A percentile compares a stretch with the other conserved stretches of the same genome.
These are phyloP conservation scores for Picea abies DNA, from an alignment of 83 land plant species.

Conservation along the genomic window DNA sequence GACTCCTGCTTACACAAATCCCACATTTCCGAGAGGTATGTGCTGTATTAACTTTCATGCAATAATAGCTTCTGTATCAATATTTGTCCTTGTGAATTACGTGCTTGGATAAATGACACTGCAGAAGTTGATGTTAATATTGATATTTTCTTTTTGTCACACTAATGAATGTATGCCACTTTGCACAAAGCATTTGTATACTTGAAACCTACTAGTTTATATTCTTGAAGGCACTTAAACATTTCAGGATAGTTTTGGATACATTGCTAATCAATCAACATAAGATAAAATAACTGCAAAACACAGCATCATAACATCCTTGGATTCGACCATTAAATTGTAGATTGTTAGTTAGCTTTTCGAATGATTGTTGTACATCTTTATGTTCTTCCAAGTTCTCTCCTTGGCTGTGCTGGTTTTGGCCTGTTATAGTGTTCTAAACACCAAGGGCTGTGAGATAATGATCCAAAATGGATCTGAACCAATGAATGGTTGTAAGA, in stretches of 20 bases:
- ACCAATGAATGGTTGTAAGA: too few species aligned
- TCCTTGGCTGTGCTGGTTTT: too few species aligned
- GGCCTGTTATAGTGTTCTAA: too few species aligned
- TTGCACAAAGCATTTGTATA: not conserved
- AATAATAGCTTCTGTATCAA: not conserved
- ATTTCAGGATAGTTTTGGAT: not conserved
- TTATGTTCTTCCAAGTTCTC: not conserved
- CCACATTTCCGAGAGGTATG: conserved; percentile 94
- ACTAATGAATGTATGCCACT: not conserved
- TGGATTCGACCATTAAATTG: too few species aligned
- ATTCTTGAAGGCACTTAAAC: not conserved
- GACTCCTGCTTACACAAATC: conserved; percentile 78
- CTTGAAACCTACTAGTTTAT: not conserved
- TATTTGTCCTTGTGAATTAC: not conserved
- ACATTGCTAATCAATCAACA: not conserved
- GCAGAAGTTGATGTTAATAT: not conserved
- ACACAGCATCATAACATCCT: too few species aligned
- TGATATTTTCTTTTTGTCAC: not conserved
- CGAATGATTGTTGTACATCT: not conserved
- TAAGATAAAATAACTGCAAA: not conserved
- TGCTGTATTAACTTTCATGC: not conserved
- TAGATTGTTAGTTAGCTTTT: too few species aligned
- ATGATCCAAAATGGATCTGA: too few species aligned
- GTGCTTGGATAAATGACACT: not conserved
- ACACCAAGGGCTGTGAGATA: too few species aligned